Conservation (phyloP, 106 monocot genomes). For the Dendrobium nobile region DNA sequence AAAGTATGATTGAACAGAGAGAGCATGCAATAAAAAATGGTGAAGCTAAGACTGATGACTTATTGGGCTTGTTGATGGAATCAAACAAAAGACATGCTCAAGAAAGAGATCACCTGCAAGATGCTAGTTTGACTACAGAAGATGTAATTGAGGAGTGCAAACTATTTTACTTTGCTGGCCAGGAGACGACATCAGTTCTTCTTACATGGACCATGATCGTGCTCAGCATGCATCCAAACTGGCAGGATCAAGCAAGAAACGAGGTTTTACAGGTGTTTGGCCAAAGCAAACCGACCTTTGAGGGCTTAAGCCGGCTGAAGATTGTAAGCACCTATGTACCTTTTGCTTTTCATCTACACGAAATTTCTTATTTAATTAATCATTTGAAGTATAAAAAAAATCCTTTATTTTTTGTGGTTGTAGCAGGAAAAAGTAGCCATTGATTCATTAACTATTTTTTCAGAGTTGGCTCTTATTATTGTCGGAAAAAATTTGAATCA, state of each 20-base stretch:
- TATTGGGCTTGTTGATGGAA: constrained; percentile 13
- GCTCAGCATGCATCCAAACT: constrained; percentile 27
- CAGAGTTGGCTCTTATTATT: too few species aligned
- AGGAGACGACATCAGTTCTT: constrained; percentile 34
- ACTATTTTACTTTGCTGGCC: constrained; percentile 4
- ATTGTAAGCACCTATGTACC: constrained; percentile 4
- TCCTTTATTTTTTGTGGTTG: too few species aligned
- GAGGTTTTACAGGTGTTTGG: too few species aligned
- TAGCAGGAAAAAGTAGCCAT: too few species aligned
- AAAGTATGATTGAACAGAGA: constrained; percentile 3
- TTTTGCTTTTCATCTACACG: too few species aligned
- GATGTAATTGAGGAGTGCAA: constrained; percentile 45
- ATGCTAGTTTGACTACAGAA: constrained; percentile 13
- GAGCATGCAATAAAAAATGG: constrained; percentile 1
- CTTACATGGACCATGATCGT: constrained; percentile 37
- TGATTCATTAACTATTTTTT: too few species aligned
- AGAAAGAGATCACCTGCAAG: not conserved
- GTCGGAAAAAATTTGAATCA: too few species aligned
- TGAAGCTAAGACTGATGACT: not conserved
- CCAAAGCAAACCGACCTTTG: too few species aligned
- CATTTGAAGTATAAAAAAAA: too few species aligned
- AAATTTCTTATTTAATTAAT: too few species aligned
- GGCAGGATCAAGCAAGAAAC: constrained; percentile 16
- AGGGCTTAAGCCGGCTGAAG: not conserved
- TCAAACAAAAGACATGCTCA: constrained; percentile 12